Conservation (phyloP, 495 filamentous ascomycete genomes). For the Penicillium dipodomyicola region DNA sequence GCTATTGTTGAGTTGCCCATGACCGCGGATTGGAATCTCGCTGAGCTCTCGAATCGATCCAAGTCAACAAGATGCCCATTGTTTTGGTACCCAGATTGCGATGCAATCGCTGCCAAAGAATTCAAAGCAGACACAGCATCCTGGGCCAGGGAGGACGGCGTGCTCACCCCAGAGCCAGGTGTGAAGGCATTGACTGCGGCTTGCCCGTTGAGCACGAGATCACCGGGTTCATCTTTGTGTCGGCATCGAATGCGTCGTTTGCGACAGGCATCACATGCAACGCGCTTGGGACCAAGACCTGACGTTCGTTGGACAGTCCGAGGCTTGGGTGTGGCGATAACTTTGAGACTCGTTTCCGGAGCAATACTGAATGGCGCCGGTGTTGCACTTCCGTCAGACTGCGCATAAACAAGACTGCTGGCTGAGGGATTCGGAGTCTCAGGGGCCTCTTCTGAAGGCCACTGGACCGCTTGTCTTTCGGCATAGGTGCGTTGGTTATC, state of each 20-base stretch:
- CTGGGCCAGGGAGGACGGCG: constrained; percentile 39
- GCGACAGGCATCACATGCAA: constrained; percentile 56
- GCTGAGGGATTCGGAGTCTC: constrained; percentile 18
- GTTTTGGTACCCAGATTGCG: constrained; percentile 37
- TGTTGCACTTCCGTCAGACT: constrained; percentile 22
- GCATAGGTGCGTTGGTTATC: constrained; percentile 47
- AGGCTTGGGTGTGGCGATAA: constrained; percentile 33
- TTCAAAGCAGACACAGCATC: constrained; percentile 48
- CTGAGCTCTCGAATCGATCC: constrained; percentile 33
- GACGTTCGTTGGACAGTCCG: constrained; percentile 36
- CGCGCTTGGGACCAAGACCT: constrained; percentile 50
- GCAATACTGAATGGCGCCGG: constrained; percentile 19
- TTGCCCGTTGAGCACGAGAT: constrained; percentile 31
- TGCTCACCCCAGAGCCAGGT: constrained; percentile 30
- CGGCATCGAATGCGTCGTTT: constrained; percentile 53
- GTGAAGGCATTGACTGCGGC: constrained; percentile 31
- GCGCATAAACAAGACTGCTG: constrained; percentile 16
- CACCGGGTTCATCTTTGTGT: constrained; percentile 49
- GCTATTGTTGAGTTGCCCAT: constrained; percentile 32
- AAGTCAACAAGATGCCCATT: constrained; percentile 22
- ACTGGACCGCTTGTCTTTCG: constrained; percentile 46
- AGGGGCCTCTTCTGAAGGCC: constrained; percentile 30
- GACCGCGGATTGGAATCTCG: constrained; percentile 27
- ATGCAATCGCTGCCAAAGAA: constrained; percentile 45
- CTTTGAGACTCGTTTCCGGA: constrained; percentile 24